phyloP scores from a whole-genome alignment of 768 basidiomycete genomes.

The Rhizopogon vinicolor region DNA sequence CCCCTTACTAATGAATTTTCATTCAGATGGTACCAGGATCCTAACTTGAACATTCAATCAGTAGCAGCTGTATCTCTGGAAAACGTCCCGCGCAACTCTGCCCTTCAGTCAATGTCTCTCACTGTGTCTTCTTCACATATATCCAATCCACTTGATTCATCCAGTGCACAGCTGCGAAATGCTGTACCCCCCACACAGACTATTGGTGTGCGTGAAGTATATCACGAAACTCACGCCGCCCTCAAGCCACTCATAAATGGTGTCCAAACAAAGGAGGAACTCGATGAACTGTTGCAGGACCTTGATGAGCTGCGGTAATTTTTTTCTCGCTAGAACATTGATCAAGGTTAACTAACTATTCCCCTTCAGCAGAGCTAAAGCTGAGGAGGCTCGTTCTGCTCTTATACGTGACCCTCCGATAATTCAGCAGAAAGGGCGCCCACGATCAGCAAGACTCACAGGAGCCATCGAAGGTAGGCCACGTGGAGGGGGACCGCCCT shows the following conservation, averaged over 20 bases:
- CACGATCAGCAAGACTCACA: conserved; percentile 14
- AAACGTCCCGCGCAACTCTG: too few relatives aligned
- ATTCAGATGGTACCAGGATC: too few relatives aligned
- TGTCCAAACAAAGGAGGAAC: conserved; percentile 24
- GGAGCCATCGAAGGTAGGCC: conserved; percentile 16
- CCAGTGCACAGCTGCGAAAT: background rate
- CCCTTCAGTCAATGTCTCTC: too few relatives aligned
- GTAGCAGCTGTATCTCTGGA: too few relatives aligned
- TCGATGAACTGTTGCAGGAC: conserved; percentile 15
- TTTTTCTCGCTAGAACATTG: background rate
- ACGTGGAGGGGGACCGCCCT: conserved; percentile 8
- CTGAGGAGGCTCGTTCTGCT: background rate
- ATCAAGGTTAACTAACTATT: background rate
- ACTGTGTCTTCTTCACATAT: too few relatives aligned
- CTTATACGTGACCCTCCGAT: conserved; percentile 17
- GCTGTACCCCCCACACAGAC: conserved; percentile 17
- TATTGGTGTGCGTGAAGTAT: conserved; percentile 16
- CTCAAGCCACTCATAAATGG: conserved; percentile 16
- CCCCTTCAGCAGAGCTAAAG: background rate
- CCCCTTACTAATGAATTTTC: too few relatives aligned
- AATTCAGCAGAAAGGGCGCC: conserved; percentile 19
- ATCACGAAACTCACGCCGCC: conserved; percentile 19
- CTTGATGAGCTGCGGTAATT: conserved; percentile 15
- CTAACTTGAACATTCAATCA: too few relatives aligned
- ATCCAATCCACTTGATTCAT: background rate